Evolutionary conservation across 352 stramenopile genomes (phyloP), one percentile per base, ranked within the genome.

Genomic region (Globisporangium nodosum): DNA sequence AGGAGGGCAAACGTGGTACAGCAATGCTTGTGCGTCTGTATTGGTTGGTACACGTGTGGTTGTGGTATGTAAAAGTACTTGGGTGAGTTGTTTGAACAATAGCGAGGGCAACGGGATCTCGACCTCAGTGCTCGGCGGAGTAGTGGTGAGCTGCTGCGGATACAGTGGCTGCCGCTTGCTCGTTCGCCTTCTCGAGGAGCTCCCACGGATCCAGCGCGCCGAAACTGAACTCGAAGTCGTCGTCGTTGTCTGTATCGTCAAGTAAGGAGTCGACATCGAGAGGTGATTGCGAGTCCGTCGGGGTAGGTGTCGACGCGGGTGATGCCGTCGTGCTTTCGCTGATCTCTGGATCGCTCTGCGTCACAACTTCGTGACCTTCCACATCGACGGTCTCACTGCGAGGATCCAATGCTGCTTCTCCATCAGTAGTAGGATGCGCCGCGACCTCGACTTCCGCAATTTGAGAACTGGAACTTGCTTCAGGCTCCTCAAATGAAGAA

Each of bases 131-230:
- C 27, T 58, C 30, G n/a, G 37, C 42, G 8, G 53, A 24, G 42
- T 33, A 24, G 8, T 54, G 56, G 18, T 50, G 56, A 30, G 49
- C 16, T 45, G n/a, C 16, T 18, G 27, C 6, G 0, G 16, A 54
- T 0, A 13, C 27, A 2, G 42, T 52, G 1, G 57, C 39, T 5
- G 58, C 58, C 5, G 51, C 58, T 12, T 49, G 58, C 15, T 53
- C 58, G 31, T 45, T 55, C 15, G 58, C 58, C 31, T 46, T 53
- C 50, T 48, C 58, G 18, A 64, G 50, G 7, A 64, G 58, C 43
- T 54, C 50, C 58, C 43, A 58, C 35, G 58, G 42, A 15, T 64
- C 58, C 5, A 58, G 5, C n/a, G 16, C 15, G 13, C 30, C 55
- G 49, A 61, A 54, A 20, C 45, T 52, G 45, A 58, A 48, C 12